Conservation (phyloP, 208 protist species). For the Leishmania braziliensis region DNA sequence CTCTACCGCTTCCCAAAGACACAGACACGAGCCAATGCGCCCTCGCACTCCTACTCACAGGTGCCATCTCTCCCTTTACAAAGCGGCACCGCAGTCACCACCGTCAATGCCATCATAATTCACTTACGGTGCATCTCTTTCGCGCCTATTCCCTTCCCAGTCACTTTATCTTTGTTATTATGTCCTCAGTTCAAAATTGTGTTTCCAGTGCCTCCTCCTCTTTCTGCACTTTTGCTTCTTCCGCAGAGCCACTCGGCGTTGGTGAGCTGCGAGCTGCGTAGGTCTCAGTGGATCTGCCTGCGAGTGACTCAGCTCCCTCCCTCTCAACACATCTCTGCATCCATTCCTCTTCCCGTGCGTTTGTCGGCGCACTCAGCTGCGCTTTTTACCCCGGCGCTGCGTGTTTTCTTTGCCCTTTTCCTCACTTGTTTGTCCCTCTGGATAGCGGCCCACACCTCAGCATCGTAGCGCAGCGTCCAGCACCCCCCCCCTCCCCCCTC, state of each 20-base stretch:
- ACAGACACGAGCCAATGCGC: neutral
- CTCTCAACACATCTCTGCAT: neutral
- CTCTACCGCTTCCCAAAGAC: neutral
- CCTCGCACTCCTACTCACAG: too few species aligned
- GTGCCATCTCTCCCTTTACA: too few species aligned
- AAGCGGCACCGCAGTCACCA: neutral
- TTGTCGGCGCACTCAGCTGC: too few species aligned
- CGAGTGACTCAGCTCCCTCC: neutral
- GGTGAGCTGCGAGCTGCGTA: neutral
- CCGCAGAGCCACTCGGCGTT: neutral
- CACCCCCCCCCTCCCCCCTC: neutral
- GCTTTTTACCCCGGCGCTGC: too few species aligned
- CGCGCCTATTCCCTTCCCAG: neutral
- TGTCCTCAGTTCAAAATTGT: neutral
- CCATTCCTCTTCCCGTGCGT: too few species aligned
- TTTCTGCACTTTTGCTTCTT: neutral
- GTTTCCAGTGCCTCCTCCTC: neutral
- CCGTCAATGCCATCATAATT: neutral
- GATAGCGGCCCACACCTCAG: too few species aligned
- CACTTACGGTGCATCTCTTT: neutral
- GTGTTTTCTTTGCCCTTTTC: too few species aligned
- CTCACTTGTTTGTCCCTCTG: too few species aligned
- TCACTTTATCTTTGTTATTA: neutral
- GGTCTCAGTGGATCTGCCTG: neutral
- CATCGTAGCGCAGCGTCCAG: too few species aligned